Evolutionary conservation across 805 yeast species (phyloP).

Genomic region (Zygotorulaspora sp.): DNA sequence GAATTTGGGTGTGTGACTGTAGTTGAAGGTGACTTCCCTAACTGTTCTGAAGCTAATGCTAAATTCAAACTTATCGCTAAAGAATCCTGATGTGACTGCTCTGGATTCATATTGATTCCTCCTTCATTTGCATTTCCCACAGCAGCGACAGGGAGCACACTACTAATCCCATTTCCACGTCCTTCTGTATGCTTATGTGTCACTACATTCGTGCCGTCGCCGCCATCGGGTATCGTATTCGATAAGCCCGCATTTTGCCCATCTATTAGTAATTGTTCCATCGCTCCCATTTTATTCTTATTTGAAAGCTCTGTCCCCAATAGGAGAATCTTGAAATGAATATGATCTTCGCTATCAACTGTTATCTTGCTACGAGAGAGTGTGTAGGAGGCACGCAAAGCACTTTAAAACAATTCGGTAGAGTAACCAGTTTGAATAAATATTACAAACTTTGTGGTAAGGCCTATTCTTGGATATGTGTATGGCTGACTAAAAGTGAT

Average conservation of each 20-base stretch:
- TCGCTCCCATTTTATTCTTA: not conserved
- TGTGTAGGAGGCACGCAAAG: too few species aligned
- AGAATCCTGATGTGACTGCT: conserved; percentile 5
- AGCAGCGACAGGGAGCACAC: not conserved
- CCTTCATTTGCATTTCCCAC: conserved; percentile 1
- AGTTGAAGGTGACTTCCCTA: conserved; percentile 3
- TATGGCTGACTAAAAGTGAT: too few species aligned
- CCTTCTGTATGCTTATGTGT: not conserved
- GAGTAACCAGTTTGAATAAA: too few species aligned
- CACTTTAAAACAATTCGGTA: too few species aligned
- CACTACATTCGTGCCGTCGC: not conserved
- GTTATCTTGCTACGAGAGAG: not conserved
- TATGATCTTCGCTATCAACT: too few species aligned
- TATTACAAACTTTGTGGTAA: too few species aligned
- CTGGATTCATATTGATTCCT: not conserved
- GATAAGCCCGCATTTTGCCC: not conserved
- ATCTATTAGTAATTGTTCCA: not conserved
- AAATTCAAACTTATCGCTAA: conserved; percentile 11
- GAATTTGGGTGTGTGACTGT: not conserved
- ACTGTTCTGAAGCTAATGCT: conserved; percentile 10
- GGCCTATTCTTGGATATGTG: too few species aligned
- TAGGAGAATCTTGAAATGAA: not conserved
- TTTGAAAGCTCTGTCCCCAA: not conserved
- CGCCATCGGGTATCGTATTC: not conserved
- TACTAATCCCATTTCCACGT: not conserved